Evolutionary conservation across 768 basidiomycete species (phyloP).

Genomic region (Hygrophorus pudorinus): DNA sequence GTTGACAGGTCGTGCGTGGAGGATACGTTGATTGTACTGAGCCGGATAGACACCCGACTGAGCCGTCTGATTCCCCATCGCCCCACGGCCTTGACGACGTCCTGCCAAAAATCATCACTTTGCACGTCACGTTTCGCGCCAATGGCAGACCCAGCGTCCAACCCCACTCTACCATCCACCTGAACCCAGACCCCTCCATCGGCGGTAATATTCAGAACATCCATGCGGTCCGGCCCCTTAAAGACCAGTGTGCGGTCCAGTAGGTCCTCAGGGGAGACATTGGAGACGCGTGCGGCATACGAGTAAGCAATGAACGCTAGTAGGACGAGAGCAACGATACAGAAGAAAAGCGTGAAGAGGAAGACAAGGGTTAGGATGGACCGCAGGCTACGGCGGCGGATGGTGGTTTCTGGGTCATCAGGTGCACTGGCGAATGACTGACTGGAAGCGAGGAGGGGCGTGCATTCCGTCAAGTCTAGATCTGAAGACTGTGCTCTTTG

Average conservation of each 20-base stretch:
- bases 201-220: slow-evolving; percentile 51
- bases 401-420: slow-evolving; percentile 14
- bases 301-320: slow-evolving; percentile 51
- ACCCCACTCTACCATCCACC: slow-evolving; percentile 46
- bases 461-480: slow-evolving; percentile 41
- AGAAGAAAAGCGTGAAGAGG: slow-evolving; percentile 42
- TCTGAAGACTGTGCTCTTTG: slow-evolving; percentile 28
- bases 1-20: slow-evolving; percentile 30
- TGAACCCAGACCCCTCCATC: slow-evolving; percentile 51
- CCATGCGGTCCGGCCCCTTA: slow-evolving; percentile 49
- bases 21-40: slow-evolving; percentile 40
- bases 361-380: slow-evolving; percentile 41
- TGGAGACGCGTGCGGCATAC: slow-evolving; percentile 48
- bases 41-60: slow-evolving; percentile 44
- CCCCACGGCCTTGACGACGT: slow-evolving; percentile 56
- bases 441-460: slow-evolving; percentile 44
- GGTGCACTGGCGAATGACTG: slow-evolving; percentile 18
- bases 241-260: slow-evolving; percentile 45
- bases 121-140: slow-evolving; percentile 38
- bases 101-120: slow-evolving; percentile 32
- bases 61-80: slow-evolving; percentile 54
- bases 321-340: slow-evolving; percentile 32
- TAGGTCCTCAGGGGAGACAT: slow-evolving; percentile 47
- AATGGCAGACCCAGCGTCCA: slow-evolving; percentile 57
- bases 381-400: slow-evolving; percentile 22